Base-by-base conservation (phyloP, 1,139 yeast species). In the Geotrichum klebahnii region DNA sequence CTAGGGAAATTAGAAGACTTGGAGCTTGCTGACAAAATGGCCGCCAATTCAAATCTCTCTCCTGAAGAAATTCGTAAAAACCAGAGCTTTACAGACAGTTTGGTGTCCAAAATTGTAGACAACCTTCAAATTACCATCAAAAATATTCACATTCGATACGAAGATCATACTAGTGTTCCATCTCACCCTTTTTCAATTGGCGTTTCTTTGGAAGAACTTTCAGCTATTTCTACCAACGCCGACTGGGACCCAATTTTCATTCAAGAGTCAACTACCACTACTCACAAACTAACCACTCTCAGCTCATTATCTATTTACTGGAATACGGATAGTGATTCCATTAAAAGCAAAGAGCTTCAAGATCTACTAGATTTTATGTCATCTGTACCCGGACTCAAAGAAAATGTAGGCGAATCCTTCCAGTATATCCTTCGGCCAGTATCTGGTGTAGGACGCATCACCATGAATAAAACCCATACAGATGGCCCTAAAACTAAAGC, bases 71-170 rank as follows among this genome's bases (percentile, higher is more conserved):
- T 79, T 43, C 72, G 78, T 23, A 71, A 74, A 55, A 83, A 82
- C 62, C 94, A 87, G 64, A 75, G 88, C 33, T 92, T 92, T 64
- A 83, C 96, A 3, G 96, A 90, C 59, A 82, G 92, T 39, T 73
- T 94, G 55, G 77, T 89, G 3, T 86, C 96, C 1, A 92, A 92
- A 65, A 83, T 92, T 57, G 84, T 92, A 35, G 98, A 94, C 66
- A 94, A 94, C 61, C 71, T 94, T 50, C 99, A 94, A 65, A 78
- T 94, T n/a, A 87, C 95, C 0, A 87, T 94, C 55, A 85, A 83
- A 61, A 88, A 88, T 62, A 92, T 94, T 54, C 98, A 94, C 66
- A 68, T 94, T 16, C 76, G 98, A 52, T 92, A 90, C 62, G 98
- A 94, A 64, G 98, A 94, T 67, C 77, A 74, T 44, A 57, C 57